Evolutionary conservation across 768 basidiomycete species (phyloP), one percentile per base, ranked within the genome.

Genomic region (Lanmaoa rubissima): DNA sequence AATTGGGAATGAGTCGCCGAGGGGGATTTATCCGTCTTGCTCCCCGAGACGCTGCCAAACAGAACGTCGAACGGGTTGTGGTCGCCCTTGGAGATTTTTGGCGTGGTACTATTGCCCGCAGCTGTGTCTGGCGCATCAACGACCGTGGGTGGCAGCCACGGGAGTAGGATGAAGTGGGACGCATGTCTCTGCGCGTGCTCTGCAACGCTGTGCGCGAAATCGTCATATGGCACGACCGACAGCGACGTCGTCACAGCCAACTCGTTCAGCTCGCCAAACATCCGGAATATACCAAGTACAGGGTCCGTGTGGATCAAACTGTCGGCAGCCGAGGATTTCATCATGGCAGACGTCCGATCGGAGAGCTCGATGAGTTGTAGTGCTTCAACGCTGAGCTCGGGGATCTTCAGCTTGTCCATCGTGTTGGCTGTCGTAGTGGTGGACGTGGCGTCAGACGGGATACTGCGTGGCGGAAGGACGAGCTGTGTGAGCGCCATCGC

Each of bases 401-500:
- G 64, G 17, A 55, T 41, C 31, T 60, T 68, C 3, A 50, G 10
- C 17, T 45, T 54, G 19, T 66, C 58, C 7, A 43, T n/a, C 13
- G 41, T 24, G 4, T 51, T 36, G 10, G 41, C 35, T 26, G 17
- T 48, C 16, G 69, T 63, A 6, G 54, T 36, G 38, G 50, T 31
- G 16, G 71, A 61, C 19, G 26, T 31, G 35, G 41, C 39, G 32
- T 55, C 56, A 0, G 58, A 57, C 8, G 35, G 47, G n/a, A 14
- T 4, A 0, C 54, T 38, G 8, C 68, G 63, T 0, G 73, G 68
- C 1, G 78, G 72, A 26, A 86, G 86, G 41, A 98, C 76, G 53
- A 98, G 83, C 65, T 95, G 90, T 0, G 90, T 84, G 53, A 99
- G 75, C 0, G 91, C 83, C 93, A 99, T 95, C 72, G 92, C 86